A percentile compares a stretch with the other conserved stretches of the same genome.
phyloP scores from a whole-genome alignment of 306 rosid species.

The Ceratonia siliqua region DNA sequence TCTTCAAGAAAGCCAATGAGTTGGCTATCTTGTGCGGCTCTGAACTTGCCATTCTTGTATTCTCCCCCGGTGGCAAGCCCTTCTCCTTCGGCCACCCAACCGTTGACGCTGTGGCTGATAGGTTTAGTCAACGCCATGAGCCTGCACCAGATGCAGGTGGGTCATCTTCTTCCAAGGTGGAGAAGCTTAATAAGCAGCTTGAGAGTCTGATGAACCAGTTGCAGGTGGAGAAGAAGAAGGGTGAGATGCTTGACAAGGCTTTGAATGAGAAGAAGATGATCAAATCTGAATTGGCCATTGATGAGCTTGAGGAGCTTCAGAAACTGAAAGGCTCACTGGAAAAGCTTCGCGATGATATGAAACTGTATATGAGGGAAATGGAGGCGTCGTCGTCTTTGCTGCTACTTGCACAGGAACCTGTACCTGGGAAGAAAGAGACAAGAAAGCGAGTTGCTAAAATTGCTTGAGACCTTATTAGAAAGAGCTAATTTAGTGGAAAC shows the following conservation, averaged over 20 bases:
- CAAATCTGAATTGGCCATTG: conserved; percentile 43
- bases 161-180: conserved; percentile 23
- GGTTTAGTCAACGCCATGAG: conserved; percentile 33
- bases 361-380: not conserved
- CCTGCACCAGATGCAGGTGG: not conserved
- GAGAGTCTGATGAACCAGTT: conserved; percentile 29
- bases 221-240: conserved; percentile 35
- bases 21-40: conserved; percentile 55
- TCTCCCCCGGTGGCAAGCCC: conserved; percentile 56
- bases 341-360: not conserved
- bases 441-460: not conserved
- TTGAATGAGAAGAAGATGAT: conserved; percentile 12
- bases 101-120: conserved; percentile 37
- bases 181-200: conserved; percentile 35
- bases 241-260: conserved; percentile 32
- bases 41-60: conserved; percentile 52
- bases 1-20: conserved; percentile 71
- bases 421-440: not conserved
- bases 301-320: conserved; percentile 32
- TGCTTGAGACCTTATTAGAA: no score
- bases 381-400: conserved; percentile 26
- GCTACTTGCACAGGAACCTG: not conserved
- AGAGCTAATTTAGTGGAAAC: no score
- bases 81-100: conserved; percentile 64
- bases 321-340: conserved; percentile 36